These are phyloP conservation scores for Pseudogymnoascus sp. DNA, from an alignment of 2,329 filamentous ascomycete species.

Conservation along the genomic window DNA sequence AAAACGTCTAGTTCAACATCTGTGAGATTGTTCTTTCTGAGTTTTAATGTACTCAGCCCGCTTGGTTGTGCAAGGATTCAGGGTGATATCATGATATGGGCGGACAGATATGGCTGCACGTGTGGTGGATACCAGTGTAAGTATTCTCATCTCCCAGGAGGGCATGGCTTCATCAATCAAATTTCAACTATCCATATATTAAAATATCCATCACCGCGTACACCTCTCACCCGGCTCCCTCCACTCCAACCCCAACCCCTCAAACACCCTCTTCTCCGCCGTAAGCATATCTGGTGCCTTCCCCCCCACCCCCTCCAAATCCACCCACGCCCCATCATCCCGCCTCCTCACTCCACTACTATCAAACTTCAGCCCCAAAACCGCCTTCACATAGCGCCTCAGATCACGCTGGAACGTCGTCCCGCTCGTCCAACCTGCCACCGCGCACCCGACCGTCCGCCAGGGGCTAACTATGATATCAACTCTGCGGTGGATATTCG, in stretches of 20 bases:
- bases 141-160: neutral
- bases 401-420: constrained; percentile 88
- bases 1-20: too few relatives aligned
- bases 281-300: constrained; percentile 52
- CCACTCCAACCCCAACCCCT: constrained; percentile 63
- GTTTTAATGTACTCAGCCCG: too few relatives aligned
- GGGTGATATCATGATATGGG: too few relatives aligned
- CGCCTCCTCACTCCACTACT: constrained; percentile 74
- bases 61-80: too few relatives aligned
- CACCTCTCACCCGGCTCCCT: constrained; percentile 57
- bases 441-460: constrained; percentile 79
- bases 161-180: neutral
- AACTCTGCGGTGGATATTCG: constrained; percentile 72
- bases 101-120: neutral
- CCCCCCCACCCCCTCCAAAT: constrained; percentile 52
- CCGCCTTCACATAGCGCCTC: constrained; percentile 66
- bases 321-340: constrained; percentile 58
- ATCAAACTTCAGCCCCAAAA: constrained; percentile 75
- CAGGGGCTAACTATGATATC: constrained; percentile 89
- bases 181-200: neutral
- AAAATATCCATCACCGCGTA: constrained; percentile 9
- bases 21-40: too few relatives aligned
- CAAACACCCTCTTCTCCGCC: constrained; percentile 75
- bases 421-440: constrained; percentile 81
- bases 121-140: neutral